Conservation (phyloP, 176 grass and related monocot genomes). For the Paspalum notatum region DNA sequence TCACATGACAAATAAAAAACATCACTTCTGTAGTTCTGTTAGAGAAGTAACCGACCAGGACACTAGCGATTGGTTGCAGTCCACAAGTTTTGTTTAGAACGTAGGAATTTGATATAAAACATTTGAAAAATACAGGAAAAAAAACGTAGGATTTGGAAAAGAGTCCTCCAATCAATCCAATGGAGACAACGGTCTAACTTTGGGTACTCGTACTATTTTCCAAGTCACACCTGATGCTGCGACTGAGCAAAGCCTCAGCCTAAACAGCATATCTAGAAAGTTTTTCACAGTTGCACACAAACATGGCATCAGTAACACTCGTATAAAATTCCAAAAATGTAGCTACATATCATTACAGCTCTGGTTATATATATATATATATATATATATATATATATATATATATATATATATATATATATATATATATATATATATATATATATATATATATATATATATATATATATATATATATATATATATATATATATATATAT, state of each 20-base stretch:
- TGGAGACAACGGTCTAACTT: too few species aligned
- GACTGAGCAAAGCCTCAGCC: not conserved
- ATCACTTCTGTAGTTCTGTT: not conserved
- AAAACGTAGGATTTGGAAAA: too few species aligned
- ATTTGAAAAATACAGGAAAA: too few species aligned
- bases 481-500: not conserved
- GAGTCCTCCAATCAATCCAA: too few species aligned
- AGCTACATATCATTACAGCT: constrained; percentile 21
- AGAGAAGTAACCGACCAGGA: not conserved
- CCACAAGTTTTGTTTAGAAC: too few species aligned
- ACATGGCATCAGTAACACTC: not conserved
- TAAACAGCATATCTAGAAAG: not conserved
- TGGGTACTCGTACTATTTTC: not conserved
- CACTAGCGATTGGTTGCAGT: too few species aligned
- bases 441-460: not conserved
- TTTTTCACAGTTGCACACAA: not conserved
- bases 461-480: not conserved
- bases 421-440: not conserved
- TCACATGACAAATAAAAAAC: not conserved
- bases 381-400: not conserved
- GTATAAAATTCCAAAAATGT: not conserved
- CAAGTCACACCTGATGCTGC: not conserved
- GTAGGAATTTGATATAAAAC: too few species aligned
- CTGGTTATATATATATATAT: not conserved
- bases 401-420: not conserved